These are phyloP conservation scores for Lojkania enalia DNA, from an alignment of 2,329 filamentous ascomycete genomes.

Conservation along the genomic window DNA sequence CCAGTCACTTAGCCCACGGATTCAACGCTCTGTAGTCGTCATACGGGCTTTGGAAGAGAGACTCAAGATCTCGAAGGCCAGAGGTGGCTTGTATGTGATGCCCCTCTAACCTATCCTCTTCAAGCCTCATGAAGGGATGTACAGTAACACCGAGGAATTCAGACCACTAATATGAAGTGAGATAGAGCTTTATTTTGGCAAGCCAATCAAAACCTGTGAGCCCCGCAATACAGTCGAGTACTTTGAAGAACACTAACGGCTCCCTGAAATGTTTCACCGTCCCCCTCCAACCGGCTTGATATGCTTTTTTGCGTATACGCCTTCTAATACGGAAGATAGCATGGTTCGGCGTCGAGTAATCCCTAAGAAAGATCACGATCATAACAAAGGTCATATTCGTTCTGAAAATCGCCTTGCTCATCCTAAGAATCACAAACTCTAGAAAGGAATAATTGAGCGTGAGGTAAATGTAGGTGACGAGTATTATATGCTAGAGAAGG, in stretches of 20 bases:
- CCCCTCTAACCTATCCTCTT: neutral
- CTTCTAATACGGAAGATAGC: neutral
- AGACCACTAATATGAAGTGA: neutral
- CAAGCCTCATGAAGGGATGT: neutral
- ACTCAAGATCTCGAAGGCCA: neutral
- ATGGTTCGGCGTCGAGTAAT: neutral
- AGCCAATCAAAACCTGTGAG: neutral
- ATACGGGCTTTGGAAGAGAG: neutral
- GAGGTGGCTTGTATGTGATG: neutral
- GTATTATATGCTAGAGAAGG: neutral
- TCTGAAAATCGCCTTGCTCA: too few relatives aligned
- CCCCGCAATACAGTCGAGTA: neutral
- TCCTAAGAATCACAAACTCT: too few relatives aligned
- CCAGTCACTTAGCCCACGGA: too few relatives aligned
- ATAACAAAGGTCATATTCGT: too few relatives aligned
- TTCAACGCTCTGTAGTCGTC: too few relatives aligned
- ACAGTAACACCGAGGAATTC: neutral
- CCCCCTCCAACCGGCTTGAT: neutral
- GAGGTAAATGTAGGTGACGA: too few relatives aligned
- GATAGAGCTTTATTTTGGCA: neutral
- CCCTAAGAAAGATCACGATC: neutral
- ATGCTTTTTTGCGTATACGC: neutral
- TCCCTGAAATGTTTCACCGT: neutral
- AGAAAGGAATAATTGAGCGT: too few relatives aligned
- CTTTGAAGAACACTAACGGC: neutral